Conservation (phyloP, 2,329 filamentous ascomycete species). For the Colletotrichum lindemuthianum region DNA sequence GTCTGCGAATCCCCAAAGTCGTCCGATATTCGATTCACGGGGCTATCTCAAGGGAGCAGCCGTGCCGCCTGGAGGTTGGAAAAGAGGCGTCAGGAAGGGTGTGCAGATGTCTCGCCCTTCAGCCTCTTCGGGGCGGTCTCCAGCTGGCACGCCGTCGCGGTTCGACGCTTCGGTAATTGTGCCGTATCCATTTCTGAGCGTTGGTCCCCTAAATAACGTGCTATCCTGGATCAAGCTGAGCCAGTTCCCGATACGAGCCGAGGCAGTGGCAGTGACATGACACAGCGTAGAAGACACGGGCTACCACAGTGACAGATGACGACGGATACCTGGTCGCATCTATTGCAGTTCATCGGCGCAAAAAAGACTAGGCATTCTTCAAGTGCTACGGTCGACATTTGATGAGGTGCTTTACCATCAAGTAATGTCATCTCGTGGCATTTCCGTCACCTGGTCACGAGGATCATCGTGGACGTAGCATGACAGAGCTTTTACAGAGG, state of each 20-base stretch:
- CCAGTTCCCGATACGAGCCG: too few relatives aligned
- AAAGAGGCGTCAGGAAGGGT: slow-evolving; percentile 8
- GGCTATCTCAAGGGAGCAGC: slow-evolving; percentile 9
- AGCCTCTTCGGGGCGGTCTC: background rate
- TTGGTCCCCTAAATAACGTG: too few relatives aligned
- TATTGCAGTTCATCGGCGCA: too few relatives aligned
- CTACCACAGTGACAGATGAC: background rate
- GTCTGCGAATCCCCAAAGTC: slow-evolving; percentile 7
- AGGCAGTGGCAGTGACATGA: too few relatives aligned
- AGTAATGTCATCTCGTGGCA: slow-evolving; percentile 3
- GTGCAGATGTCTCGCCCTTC: slow-evolving; percentile 18
- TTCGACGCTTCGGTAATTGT: too few relatives aligned
- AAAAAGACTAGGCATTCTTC: too few relatives aligned
- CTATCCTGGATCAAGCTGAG: too few relatives aligned
- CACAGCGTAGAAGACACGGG: too few relatives aligned
- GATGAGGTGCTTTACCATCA: background rate
- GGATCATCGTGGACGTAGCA: slow-evolving; percentile 27
- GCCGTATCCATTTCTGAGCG: too few relatives aligned
- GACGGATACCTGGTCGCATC: background rate
- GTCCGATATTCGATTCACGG: background rate
- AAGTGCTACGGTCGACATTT: background rate
- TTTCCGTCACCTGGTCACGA: slow-evolving; percentile 16
- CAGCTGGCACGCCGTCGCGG: background rate
- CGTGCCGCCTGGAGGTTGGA: background rate
- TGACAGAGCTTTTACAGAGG: slow-evolving; percentile 5